Evolutionary conservation across 306 rosid genomes (phyloP).

Genomic region (Albizia julibrissin): DNA sequence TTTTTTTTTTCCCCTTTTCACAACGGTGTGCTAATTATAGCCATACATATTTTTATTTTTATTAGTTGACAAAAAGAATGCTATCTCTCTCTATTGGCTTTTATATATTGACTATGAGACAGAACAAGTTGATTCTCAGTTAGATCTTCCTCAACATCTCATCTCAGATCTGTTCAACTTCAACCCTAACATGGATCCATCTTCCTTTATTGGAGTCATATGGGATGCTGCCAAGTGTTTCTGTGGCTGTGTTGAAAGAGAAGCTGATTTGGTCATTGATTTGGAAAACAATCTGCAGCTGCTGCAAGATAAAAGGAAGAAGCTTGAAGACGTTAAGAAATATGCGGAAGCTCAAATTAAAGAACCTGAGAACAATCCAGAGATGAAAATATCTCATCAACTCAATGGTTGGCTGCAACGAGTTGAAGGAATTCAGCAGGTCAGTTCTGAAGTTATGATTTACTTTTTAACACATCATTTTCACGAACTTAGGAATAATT

Average conservation of each 20-base stretch:
- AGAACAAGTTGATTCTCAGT: not conserved
- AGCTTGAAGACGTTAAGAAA: not conserved
- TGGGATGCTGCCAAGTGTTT: not conserved
- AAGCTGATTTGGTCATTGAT: not conserved
- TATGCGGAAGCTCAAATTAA: not conserved
- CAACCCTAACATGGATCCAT: not conserved
- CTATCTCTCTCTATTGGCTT: not conserved
- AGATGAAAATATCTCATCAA: not conserved
- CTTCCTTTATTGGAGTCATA: not conserved
- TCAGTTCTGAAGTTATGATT: not conserved
- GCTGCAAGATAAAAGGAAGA: not conserved
- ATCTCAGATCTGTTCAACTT: not conserved
- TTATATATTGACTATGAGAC: not conserved
- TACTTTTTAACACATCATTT: not conserved
- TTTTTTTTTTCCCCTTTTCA: too few relatives aligned
- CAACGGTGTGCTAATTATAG: too few relatives aligned
- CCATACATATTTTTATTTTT: too few relatives aligned
- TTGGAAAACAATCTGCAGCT: not conserved
- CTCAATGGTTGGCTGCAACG: not conserved
- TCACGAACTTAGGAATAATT: not conserved
- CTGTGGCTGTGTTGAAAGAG: not conserved
- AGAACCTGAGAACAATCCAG: not conserved
- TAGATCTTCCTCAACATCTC: not conserved
- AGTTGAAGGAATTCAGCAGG: not conserved
- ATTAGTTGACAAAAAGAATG: too few relatives aligned